Percentiles rank a stretch among this genome's conserved stretches.
phyloP scores from a whole-genome alignment of 2,329 filamentous ascomycete species.

The Cercospora citrullina region DNA sequence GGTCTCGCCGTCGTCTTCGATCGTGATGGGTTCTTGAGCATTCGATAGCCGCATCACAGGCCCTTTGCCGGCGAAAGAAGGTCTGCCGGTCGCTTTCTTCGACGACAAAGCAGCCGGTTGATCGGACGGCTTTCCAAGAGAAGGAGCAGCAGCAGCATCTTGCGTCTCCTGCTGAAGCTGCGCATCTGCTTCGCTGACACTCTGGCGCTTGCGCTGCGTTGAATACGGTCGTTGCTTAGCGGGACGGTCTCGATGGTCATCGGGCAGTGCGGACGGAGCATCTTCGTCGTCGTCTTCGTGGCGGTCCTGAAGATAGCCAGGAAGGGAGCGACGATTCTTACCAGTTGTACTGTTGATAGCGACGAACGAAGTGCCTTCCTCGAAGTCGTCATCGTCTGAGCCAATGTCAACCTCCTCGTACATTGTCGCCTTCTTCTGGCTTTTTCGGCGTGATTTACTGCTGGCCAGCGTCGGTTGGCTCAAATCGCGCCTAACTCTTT shows the following conservation, averaged over 20 bases:
- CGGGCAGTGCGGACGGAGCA: slow-evolving; percentile 46
- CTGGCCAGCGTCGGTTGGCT: slow-evolving; percentile 21
- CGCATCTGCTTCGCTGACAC: slow-evolving; percentile 10
- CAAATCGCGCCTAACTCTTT: slow-evolving; percentile 23
- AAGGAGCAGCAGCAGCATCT: slow-evolving; percentile 6
- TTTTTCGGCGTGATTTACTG: slow-evolving; percentile 25
- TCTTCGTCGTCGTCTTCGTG: slow-evolving; percentile 43
- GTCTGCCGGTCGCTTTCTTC: slow-evolving; percentile 1
- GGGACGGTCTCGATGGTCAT: slow-evolving; percentile 43
- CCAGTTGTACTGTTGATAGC: slow-evolving; percentile 20
- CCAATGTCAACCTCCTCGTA: slow-evolving; percentile 52
- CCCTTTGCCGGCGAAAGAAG: slow-evolving; percentile 34
- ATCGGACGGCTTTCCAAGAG: not conserved
- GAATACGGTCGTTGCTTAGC: slow-evolving; percentile 12
- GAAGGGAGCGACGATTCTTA: slow-evolving; percentile 28
- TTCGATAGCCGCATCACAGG: slow-evolving; percentile 37
- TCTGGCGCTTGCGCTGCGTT: slow-evolving; percentile 11
- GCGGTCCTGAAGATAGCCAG: slow-evolving; percentile 46
- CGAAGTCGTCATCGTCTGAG: slow-evolving; percentile 45
- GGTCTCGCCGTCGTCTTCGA: slow-evolving; percentile 35
- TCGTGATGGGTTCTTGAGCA: slow-evolving; percentile 36
- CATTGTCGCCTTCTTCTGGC: slow-evolving; percentile 29
- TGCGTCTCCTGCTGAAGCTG: slow-evolving; percentile 23
- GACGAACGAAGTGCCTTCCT: slow-evolving; percentile 19
- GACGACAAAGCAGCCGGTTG: slow-evolving; percentile 9